These are phyloP conservation scores for Tylopilus orsonianus DNA, from an alignment of 1,284 basidiomycete genomes.

Conservation along the genomic window DNA sequence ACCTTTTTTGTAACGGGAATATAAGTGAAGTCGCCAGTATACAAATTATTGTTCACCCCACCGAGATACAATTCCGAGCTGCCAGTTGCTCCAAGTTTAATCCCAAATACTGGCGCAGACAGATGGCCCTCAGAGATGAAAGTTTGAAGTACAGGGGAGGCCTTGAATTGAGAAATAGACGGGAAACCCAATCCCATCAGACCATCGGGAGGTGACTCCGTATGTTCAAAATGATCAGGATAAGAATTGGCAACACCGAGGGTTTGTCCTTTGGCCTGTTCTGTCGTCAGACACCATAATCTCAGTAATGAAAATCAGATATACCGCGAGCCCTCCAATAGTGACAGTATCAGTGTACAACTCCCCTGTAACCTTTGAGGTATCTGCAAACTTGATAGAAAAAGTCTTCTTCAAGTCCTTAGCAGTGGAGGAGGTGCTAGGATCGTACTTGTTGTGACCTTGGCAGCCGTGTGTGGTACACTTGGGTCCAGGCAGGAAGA, in stretches of 20 bases:
- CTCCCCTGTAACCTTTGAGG: not conserved
- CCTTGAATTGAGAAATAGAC: constrained; percentile 10
- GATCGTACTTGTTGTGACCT: constrained; percentile 23
- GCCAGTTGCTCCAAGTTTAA: constrained; percentile 39
- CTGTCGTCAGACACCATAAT: not conserved
- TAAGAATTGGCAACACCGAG: constrained; percentile 1
- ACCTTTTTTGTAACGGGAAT: not conserved
- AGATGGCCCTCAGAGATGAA: constrained; percentile 23
- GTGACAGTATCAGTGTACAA: no score
- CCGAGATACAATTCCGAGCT: constrained; percentile 43
- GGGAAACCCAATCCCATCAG: constrained; percentile 23
- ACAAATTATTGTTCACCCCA: constrained; percentile 25
- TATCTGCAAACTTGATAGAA: constrained; percentile 16
- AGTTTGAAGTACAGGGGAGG: constrained; percentile 17
- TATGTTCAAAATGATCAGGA: not conserved
- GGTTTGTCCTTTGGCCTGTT: not conserved
- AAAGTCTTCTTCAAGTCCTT: constrained; percentile 25
- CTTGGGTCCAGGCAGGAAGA: constrained; percentile 8
- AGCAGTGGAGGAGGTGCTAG: constrained; percentile 16
- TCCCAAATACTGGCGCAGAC: constrained; percentile 34
- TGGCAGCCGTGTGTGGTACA: constrained; percentile 5
- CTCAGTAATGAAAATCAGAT: not conserved
- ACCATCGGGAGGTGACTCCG: constrained; percentile 15
- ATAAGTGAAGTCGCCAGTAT: constrained; percentile 19
- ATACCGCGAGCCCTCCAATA: not conserved